phyloP scores from a whole-genome alignment of 177 flowering plant genomes.

The Vitis hybrid region DNA sequence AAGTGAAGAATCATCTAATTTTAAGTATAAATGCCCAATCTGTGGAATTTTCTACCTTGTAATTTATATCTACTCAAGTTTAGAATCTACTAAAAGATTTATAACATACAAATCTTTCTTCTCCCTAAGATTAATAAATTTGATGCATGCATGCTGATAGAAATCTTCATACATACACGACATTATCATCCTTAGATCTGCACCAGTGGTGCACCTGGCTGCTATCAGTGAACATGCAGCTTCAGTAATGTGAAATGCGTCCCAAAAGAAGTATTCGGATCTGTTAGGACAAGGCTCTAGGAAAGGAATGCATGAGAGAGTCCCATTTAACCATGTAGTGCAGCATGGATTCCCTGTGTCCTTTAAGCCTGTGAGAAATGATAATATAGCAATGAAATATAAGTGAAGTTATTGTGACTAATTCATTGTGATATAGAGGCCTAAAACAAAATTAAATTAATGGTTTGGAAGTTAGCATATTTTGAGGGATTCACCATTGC shows the following conservation, averaged over 20 bases:
- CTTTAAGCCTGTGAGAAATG: constrained; percentile 14
- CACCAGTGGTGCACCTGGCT: constrained; percentile 13
- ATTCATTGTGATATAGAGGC: neutral
- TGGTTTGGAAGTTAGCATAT: constrained; percentile 22
- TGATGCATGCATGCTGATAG: too few relatives aligned
- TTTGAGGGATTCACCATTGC: constrained; percentile 19
- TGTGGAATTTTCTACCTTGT: too few relatives aligned
- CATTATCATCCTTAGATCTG: neutral
- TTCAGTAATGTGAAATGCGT: constrained; percentile 31
- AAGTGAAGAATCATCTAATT: too few relatives aligned
- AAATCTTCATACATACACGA: neutral
- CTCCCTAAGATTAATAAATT: too few relatives aligned
- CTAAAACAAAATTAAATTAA: neutral
- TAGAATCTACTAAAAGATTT: too few relatives aligned
- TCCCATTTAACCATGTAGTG: constrained; percentile 24
- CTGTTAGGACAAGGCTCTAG: constrained; percentile 15
- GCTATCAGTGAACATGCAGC: constrained; percentile 22
- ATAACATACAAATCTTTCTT: too few relatives aligned
- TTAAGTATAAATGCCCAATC: too few relatives aligned
- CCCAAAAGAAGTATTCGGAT: constrained; percentile 28
- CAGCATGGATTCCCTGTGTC: constrained; percentile 32
- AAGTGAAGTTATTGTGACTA: too few relatives aligned
- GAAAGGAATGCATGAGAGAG: constrained; percentile 24
- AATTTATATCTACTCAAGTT: too few relatives aligned
- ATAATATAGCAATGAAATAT: too few relatives aligned